phyloP scores from a whole-genome alignment of 2,329 filamentous ascomycete species.

The Penicillium corylophilum region DNA sequence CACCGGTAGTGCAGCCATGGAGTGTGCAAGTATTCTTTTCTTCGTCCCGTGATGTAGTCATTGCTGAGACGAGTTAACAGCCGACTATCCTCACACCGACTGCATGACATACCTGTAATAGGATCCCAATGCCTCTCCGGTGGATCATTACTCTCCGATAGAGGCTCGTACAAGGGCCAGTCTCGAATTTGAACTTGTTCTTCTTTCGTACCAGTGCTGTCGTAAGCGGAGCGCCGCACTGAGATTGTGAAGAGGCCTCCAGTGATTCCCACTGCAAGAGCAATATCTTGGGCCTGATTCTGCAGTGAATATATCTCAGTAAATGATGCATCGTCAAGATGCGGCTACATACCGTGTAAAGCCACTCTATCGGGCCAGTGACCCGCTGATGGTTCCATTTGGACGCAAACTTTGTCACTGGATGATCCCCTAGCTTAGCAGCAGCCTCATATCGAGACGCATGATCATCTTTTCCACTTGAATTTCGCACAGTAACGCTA shows the following conservation, averaged over 20 bases:
- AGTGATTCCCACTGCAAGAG: slow-evolving; percentile 25
- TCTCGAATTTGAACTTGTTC: slow-evolving; percentile 13
- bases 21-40: slow-evolving; percentile 18
- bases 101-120: slow-evolving; percentile 32
- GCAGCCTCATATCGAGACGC: slow-evolving; percentile 5
- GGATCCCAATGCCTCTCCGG: slow-evolving; percentile 30
- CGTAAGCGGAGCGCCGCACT: slow-evolving; percentile 20
- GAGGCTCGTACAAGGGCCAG: slow-evolving; percentile 22
- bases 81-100: neutral
- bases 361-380: slow-evolving; percentile 35
- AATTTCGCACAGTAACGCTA: slow-evolving; percentile 12
- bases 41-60: slow-evolving; percentile 20
- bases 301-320: slow-evolving; percentile 14
- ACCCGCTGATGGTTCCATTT: slow-evolving; percentile 19
- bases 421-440: slow-evolving; percentile 6
- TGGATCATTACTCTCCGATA: slow-evolving; percentile 5
- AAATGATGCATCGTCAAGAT: neutral
- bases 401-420: neutral
- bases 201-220: slow-evolving; percentile 1
- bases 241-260: slow-evolving; percentile 26
- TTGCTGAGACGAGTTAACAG: slow-evolving; percentile 18
- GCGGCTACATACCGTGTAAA: slow-evolving; percentile 27
- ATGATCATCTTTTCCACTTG: neutral
- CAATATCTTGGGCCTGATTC: slow-evolving; percentile 21
- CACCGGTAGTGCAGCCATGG: slow-evolving; percentile 33